Conservation (phyloP, 306 rosid species). For the Corylus heterophylla region DNA sequence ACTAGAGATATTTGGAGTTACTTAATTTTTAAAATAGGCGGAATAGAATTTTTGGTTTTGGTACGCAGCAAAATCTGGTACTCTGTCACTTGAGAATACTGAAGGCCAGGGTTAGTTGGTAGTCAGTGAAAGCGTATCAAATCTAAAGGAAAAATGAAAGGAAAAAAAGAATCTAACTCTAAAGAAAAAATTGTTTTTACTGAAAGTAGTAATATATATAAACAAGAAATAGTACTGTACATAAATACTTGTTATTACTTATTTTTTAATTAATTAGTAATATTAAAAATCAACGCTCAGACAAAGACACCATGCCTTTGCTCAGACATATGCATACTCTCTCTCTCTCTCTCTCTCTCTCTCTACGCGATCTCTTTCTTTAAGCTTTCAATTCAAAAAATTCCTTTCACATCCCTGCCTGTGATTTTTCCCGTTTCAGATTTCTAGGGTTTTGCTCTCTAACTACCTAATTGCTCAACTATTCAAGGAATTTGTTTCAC, state of each 20-base stretch:
- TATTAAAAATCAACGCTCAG: conserved; percentile 40
- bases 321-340: conserved; percentile 5
- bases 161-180: neutral
- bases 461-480: no score
- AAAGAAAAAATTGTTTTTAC: neutral
- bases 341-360: conserved; percentile 2
- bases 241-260: neutral
- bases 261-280: conserved; percentile 2
- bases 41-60: no score
- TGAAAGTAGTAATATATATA: neutral
- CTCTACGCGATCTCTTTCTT: no score
- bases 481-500: no score
- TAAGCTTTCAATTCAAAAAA: no score
- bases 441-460: no score
- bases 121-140: neutral
- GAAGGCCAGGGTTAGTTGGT: neutral
- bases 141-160: neutral
- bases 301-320: conserved; percentile 43
- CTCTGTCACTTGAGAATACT: neutral
- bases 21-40: no score
- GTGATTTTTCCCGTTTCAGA: no score
- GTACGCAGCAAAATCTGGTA: no score
- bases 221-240: neutral
- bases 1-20: no score
- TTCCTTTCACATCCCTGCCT: no score